Base-by-base conservation (phyloP, 805 yeast genomes). In the Cyberlindnera nakhonratchasimensis region DNA sequence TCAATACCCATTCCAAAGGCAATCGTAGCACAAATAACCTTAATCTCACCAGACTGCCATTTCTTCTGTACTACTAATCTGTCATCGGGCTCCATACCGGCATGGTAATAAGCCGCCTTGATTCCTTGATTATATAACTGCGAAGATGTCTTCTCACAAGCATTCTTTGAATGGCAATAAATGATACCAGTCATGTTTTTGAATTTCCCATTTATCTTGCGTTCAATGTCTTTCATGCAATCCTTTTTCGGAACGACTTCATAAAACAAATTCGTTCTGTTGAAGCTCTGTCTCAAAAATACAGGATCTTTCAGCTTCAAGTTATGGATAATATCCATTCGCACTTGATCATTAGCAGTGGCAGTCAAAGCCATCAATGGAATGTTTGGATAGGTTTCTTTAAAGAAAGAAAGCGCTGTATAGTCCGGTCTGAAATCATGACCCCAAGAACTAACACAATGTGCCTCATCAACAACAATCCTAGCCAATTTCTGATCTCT, bases 1-100 rank as follows among this genome's bases (percentile, higher is more conserved):
- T 93, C 99, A 43, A 93, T 91, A 36, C 99, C 99, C 99, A 93
- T 93, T 21, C 99, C 99, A 71, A 93, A 93, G 0, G 99, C 99
- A 55, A 93, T 85, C 0, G 99, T 93, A 0, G 99, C 99, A 67
- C 97, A 91, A 12, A 93, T 89, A 1, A 90, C 83, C 57, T 82
- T 83, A 18, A 82, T 65, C 17, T 63, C 60, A 42, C 84, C 82
- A 2, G 65, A 58, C 61, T 93, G 99, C 99, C 99, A 93, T 24
- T 65, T 69, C 18, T 67, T 67, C 62, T 93, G 99, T n/a, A 88
- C 79, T 3, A 61, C 50, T 17, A 76, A 65, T 45, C 98, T 71
- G 23, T 82, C 88, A 12, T 84, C 85, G 0, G 90, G 72, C 9
- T 74, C 69, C 93, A 93, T 80, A n/a, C 98, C 97, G 0, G 98